Evolutionary conservation across 306 rosid species (phyloP).

Genomic region (Rosa multiflora): DNA sequence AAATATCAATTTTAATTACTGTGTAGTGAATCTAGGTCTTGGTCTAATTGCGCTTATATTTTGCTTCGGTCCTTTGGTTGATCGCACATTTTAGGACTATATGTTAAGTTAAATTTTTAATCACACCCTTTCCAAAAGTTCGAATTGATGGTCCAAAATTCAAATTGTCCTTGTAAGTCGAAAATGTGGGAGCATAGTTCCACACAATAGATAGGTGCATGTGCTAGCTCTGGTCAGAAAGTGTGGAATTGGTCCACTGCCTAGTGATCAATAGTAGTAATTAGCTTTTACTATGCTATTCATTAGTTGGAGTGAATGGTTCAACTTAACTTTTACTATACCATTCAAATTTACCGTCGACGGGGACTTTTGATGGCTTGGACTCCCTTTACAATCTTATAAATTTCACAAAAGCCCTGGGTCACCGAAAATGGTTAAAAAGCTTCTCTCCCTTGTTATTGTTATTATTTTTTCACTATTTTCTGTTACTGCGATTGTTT

Average conservation of each 20-base stretch:
- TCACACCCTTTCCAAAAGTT: no score
- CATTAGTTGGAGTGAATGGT: neutral
- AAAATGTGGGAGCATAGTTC: no score
- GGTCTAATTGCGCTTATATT: no score
- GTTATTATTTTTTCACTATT: neutral
- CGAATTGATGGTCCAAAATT: no score
- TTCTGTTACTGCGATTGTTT: neutral
- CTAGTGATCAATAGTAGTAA: neutral
- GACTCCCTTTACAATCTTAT: no score
- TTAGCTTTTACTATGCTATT: no score
- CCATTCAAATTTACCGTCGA: neutral
- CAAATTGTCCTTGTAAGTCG: no score
- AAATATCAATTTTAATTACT: neutral
- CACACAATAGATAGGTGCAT: neutral
- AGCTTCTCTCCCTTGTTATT: neutral
- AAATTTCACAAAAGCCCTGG: neutral
- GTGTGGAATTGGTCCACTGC: neutral
- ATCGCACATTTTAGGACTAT: no score
- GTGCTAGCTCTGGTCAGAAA: neutral
- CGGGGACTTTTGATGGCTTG: conserved; percentile 1
- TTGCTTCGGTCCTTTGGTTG: no score
- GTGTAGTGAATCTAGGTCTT: no score
- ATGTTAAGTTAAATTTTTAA: no score
- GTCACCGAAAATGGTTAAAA: neutral
- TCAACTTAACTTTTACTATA: neutral